Conservation (phyloP, 495 filamentous ascomycete species). For the Xylaria intraflava region DNA sequence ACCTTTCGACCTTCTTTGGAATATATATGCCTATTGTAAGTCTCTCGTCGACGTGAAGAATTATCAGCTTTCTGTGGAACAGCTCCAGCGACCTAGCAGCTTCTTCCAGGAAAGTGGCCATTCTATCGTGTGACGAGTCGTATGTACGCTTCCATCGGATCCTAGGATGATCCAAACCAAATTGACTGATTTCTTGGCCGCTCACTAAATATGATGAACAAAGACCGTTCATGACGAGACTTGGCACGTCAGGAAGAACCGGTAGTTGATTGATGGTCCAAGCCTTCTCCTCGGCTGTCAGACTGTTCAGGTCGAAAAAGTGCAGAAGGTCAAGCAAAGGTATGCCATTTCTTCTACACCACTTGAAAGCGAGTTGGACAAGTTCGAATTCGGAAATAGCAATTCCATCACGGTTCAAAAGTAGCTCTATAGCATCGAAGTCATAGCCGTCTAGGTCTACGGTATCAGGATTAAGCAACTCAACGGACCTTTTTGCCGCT, state of each 20-base stretch:
- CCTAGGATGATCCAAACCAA: conserved; percentile 31
- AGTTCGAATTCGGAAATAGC: conserved; percentile 46
- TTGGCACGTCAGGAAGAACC: conserved; percentile 15
- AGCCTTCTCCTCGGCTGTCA: conserved; percentile 35
- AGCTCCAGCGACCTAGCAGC: conserved; percentile 27
- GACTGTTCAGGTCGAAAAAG: conserved; percentile 38
- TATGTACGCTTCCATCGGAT: conserved; percentile 43
- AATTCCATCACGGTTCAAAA: conserved; percentile 35
- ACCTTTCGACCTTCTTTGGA: conserved; percentile 33
- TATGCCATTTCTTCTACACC: conserved; percentile 33
- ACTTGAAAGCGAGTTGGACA: conserved; percentile 34
- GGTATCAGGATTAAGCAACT: not conserved
- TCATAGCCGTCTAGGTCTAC: conserved; percentile 19
- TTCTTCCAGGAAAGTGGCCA: conserved; percentile 35
- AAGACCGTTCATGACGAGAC: conserved; percentile 36
- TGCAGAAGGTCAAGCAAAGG: conserved; percentile 30
- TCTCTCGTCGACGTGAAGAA: conserved; percentile 39
- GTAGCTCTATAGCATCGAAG: conserved; percentile 33
- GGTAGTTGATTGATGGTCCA: conserved; percentile 39
- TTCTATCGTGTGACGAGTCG: conserved; percentile 29
- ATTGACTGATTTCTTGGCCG: conserved; percentile 26
- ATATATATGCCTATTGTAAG: conserved; percentile 46
- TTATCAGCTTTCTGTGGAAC: conserved; percentile 43
- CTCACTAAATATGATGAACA: conserved; percentile 34
- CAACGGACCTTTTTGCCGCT: conserved; percentile 16